These are phyloP conservation scores for Clitoria ternatea DNA, from an alignment of 306 rosid species.

Conservation along the genomic window DNA sequence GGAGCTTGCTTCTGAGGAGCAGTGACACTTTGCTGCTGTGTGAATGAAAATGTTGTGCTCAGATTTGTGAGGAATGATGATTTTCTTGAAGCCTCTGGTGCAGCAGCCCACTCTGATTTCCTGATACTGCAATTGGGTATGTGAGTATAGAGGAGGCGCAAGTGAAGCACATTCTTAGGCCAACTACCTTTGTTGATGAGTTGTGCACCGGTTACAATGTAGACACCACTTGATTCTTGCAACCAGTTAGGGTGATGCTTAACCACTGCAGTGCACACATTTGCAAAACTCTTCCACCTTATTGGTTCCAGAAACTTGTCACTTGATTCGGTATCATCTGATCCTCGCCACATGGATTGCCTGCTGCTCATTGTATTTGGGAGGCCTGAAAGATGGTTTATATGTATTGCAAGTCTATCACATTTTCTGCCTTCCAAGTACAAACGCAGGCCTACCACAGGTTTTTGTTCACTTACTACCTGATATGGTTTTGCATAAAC, in stretches of 20 bases:
- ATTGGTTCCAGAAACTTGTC: slow-evolving; percentile 57
- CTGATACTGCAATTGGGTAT: slow-evolving; percentile 58
- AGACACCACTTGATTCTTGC: slow-evolving; percentile 55
- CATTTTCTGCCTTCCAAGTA: slow-evolving; percentile 72
- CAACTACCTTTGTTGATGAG: slow-evolving; percentile 71
- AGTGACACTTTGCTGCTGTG: slow-evolving; percentile 48
- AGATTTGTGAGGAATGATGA: slow-evolving; percentile 60
- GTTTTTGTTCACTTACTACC: slow-evolving; percentile 60
- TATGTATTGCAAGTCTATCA: slow-evolving; percentile 58
- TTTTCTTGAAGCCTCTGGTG: slow-evolving; percentile 56
- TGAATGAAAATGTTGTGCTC: slow-evolving; percentile 77
- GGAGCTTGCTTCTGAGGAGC: slow-evolving; percentile 54
- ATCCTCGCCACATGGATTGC: slow-evolving; percentile 56
- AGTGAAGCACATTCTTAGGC: slow-evolving; percentile 74
- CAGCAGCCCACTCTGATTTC: slow-evolving; percentile 61
- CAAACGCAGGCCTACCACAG: slow-evolving; percentile 73
- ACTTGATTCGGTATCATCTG: slow-evolving; percentile 47
- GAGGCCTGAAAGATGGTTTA: slow-evolving; percentile 69
- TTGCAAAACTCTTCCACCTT: slow-evolving; percentile 70
- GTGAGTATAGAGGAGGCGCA: slow-evolving; percentile 56
- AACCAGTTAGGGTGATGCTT: slow-evolving; percentile 72
- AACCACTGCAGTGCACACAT: slow-evolving; percentile 62
- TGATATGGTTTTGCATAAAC: slow-evolving; percentile 23
- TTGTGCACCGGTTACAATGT: slow-evolving; percentile 72
- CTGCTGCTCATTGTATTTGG: slow-evolving; percentile 57